Evolutionary conservation across 2,329 filamentous ascomycete species (phyloP).

Genomic region (Talaromyces sp.): DNA sequence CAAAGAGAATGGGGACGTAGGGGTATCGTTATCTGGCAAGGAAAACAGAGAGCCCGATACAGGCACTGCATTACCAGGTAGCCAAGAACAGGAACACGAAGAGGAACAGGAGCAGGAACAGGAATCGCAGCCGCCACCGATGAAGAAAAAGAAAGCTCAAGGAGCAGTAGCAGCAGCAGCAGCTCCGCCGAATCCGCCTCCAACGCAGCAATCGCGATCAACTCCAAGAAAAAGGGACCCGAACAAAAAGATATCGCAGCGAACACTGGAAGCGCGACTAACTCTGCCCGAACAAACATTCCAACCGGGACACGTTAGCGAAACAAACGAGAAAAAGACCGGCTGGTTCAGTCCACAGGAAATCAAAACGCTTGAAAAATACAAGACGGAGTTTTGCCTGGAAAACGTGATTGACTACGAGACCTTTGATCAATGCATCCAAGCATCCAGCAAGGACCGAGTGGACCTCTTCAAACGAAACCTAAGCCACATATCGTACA

Average conservation of each 20-base stretch:
- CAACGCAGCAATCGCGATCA: background rate
- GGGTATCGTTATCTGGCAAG: background rate
- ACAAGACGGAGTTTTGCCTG: conserved; percentile 33
- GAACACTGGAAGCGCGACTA: background rate
- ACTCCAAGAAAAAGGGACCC: background rate
- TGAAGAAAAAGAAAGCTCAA: background rate
- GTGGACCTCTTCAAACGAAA: conserved; percentile 20
- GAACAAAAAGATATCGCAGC: background rate
- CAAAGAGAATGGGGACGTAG: background rate
- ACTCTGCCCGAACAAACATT: background rate
- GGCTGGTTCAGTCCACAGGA: conserved; percentile 30
- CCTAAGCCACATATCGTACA: conserved; percentile 20
- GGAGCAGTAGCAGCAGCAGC: background rate
- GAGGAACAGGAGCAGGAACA: background rate
- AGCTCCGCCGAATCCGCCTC: background rate
- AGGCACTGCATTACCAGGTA: background rate
- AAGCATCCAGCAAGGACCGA: conserved; percentile 26
- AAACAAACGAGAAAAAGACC: conserved; percentile 17
- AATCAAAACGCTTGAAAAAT: conserved; percentile 25
- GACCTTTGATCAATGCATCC: conserved; percentile 30
- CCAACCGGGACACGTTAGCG: conserved; percentile 6
- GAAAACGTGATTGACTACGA: conserved; percentile 17
- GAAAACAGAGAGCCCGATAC: background rate
- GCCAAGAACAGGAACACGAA: background rate
- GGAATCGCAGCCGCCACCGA: background rate